Percentiles rank a stretch among this genome's conserved stretches.
Evolutionary conservation across 2,329 filamentous ascomycete genomes (phyloP).

Genomic region (Tricladium varicosporioides): DNA sequence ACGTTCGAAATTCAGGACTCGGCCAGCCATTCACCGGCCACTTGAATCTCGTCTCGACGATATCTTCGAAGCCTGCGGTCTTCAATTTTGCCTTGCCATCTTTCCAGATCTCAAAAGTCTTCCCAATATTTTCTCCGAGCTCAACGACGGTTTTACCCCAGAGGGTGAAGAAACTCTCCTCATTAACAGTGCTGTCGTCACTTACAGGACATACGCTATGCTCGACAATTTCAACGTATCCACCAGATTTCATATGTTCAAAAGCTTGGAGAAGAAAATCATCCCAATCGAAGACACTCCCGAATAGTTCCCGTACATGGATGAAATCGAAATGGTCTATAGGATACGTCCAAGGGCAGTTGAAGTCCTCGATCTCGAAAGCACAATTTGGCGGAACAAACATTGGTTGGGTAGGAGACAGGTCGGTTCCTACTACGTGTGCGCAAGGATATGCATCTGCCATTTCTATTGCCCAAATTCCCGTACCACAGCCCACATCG

Average conservation of each 20-base stretch:
- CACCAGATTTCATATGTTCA: conserved; percentile 40
- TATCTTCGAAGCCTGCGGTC: conserved; percentile 29
- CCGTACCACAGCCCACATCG: conserved; percentile 42
- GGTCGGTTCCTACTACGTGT: conserved; percentile 30
- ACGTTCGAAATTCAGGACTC: conserved; percentile 13
- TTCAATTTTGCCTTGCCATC: conserved; percentile 43
- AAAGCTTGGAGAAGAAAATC: conserved; percentile 13
- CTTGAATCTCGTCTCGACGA: conserved; percentile 25
- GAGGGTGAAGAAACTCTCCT: conserved; percentile 17
- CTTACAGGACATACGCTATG: conserved; percentile 37
- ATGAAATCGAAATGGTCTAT: conserved; percentile 30
- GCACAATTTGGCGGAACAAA: conserved; percentile 58
- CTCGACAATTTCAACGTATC: conserved; percentile 46
- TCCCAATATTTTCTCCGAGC: conserved; percentile 37
- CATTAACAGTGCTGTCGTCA: conserved; percentile 37
- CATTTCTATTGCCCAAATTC: conserved; percentile 40
- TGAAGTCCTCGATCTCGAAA: conserved; percentile 61
- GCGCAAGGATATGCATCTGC: conserved; percentile 30
- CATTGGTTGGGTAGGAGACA: conserved; percentile 35
- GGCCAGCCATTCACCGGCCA: conserved; percentile 29
- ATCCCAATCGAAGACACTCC: conserved; percentile 25
- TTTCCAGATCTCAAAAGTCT: conserved; percentile 38
- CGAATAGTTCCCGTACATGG: conserved; percentile 26
- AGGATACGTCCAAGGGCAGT: conserved; percentile 21
- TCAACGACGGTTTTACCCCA: conserved; percentile 37